Evolutionary conservation across 768 basidiomycete genomes (phyloP), one percentile per base, ranked within the genome.

Genomic region (Guyanaporus albipodus): DNA sequence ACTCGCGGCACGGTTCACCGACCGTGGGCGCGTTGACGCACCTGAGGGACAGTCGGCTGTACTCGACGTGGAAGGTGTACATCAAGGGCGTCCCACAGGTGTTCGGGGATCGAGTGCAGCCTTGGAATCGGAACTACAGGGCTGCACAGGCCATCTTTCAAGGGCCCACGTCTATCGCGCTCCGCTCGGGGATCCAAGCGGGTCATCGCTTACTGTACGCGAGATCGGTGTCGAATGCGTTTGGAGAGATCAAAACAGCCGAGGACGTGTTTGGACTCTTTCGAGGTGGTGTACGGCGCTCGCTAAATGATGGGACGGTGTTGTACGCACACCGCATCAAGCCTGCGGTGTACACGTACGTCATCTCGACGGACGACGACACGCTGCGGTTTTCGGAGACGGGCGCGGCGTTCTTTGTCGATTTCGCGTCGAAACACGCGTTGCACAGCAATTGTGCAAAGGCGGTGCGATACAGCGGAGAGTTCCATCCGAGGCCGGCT

Each of bases 351-450:
- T 92, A 91, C 69, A 91, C 91, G 31, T 93, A 91, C 68, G 75
- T 91, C 62, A 82, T 93, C 60, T 78, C 83, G 4, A 69, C 77
- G 6, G 81, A 84, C 44, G 88, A 87, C 66, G 79, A 87, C 50
- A 76, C 85, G 8, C 74, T 90, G 53, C 78, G 89, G 18, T 91
- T 91, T 67, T 89, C 87, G 22, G 89, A 91, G 64, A 92, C 89
- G 4, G 88, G 88, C 14, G 87, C 87, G 10, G 83, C 86, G 27
- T 91, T 91, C 68, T 87, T 89, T 57, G 86, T 90, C 50, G 86
- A 91, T 66, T 85, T 91, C 60, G 85, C 83, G 34, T 86, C 84
- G 22, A 92, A 93, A 67, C 91, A 92, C 59, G 90, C 87, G 5
- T 73, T 92, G 60, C 89, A 91, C 67, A 73, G 82, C 33, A 86